These are phyloP conservation scores for Trichoderma lentiforme DNA, from an alignment of 2,329 filamentous ascomycete species.

Conservation along the genomic window DNA sequence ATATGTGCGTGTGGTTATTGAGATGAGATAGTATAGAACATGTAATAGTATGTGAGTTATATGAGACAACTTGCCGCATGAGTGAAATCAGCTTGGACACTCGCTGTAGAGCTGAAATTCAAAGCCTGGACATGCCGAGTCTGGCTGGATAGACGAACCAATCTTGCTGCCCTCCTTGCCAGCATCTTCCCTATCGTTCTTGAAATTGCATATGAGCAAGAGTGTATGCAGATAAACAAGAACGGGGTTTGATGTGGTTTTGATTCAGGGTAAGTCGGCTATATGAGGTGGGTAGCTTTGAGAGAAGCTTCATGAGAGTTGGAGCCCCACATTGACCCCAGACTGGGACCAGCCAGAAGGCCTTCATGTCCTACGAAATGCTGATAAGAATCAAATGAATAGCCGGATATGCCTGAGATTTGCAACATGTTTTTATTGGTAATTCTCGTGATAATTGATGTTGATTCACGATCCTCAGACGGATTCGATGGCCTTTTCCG, in stretches of 20 bases:
- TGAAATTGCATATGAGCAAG: not conserved
- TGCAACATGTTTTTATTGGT: not conserved
- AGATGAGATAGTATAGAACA: not conserved
- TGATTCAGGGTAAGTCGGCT: not conserved
- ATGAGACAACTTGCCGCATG: conserved; percentile 39
- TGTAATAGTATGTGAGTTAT: not conserved
- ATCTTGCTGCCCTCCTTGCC: not conserved
- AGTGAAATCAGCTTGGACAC: conserved; percentile 41
- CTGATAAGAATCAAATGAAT: no score
- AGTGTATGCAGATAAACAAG: not conserved
- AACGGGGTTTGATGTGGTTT: not conserved
- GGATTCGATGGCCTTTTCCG: not conserved
- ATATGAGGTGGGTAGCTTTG: not conserved
- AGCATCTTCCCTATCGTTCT: conserved; percentile 11
- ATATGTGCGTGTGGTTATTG: not conserved
- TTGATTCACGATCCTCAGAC: not conserved
- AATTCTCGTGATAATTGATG: not conserved
- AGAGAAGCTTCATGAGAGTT: not conserved
- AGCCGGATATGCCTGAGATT: not conserved
- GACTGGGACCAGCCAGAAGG: not conserved
- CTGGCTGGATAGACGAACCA: not conserved
- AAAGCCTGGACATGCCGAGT: conserved; percentile 18
- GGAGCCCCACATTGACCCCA: not conserved
- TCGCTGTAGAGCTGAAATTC: conserved; percentile 36
- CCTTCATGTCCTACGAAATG: not conserved